Base-by-base conservation (phyloP, 2,329 filamentous ascomycete species). In the Aspergillus fumigatiaffinis region DNA sequence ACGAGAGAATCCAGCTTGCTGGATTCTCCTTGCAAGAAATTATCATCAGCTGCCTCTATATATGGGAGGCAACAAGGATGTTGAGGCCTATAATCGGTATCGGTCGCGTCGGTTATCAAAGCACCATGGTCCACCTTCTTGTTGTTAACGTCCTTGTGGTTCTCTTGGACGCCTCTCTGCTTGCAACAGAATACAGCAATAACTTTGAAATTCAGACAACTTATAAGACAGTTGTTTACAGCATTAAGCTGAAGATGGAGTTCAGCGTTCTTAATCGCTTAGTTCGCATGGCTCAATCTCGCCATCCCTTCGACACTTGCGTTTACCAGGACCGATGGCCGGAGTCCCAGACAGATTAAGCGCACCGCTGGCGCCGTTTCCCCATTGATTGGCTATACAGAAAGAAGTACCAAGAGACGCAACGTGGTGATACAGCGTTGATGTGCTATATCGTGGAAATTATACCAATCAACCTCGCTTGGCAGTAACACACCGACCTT, bases 11-110 rank as follows among this genome's bases (percentile, higher is more conserved):
- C 4, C 78, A 82, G 61, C 72, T 82, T 41, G 75, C 74, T 0
- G 71, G 79, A 4, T 82, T 83, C 60, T 80, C 77, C 55, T 41
- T 79, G 3, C 81, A 83, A 58, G 82, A 84, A 55, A 68, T 78
- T 29, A 67, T 82, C 48, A 76, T 84, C 51, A 80, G 79, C 3
- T 69, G 69, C 0, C 68, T 82, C 21, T 84, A 82, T 65, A 80
- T 84, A 41, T 70, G 67, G 62, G 79, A 82, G 60, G 79, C 81
- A 0, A 63, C 77, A 48, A 75, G 72, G 1, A 60, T 60, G 3
- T 60, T 71, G 0, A 60, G 62, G 4, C 66, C 66, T 74, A 71
- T 83, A 20, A 68, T 83, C 38, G 70, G 71, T 4, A 55, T 74
- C 2, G 75, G 78, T 26, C 70, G 74, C 38, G 60, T 63, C 14